A percentile compares a stretch with the other conserved stretches of the same genome.
phyloP scores from a whole-genome alignment of 148 eudicot genomes.

The Selenicereus undatus region DNA sequence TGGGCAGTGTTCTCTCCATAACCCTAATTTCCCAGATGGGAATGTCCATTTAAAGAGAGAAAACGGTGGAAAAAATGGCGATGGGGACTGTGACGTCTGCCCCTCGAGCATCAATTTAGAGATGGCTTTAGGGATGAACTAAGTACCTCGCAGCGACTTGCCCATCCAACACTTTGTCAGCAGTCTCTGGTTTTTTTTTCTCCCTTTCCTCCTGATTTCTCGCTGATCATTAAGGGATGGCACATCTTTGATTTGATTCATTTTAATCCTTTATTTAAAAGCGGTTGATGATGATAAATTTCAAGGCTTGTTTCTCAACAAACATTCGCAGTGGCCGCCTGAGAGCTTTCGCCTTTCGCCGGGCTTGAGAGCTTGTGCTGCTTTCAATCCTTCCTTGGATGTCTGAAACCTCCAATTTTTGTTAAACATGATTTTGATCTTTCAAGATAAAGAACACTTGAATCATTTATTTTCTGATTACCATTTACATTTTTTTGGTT shows the following conservation, averaged over 20 bases:
- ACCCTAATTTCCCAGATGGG: too few species aligned
- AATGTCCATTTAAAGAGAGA: background rate
- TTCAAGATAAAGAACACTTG: too few species aligned
- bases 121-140: background rate
- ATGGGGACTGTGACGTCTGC: background rate
- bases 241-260: background rate
- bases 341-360: slow-evolving; percentile 49
- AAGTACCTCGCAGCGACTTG: background rate
- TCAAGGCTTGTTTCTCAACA: slow-evolving; percentile 55
- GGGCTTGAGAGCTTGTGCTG: slow-evolving; percentile 46
- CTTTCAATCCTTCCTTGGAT: slow-evolving; percentile 39
- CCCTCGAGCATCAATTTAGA: background rate
- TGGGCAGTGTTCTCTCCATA: too few species aligned
- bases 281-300: slow-evolving; percentile 32
- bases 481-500: too few species aligned
- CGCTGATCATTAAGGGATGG: slow-evolving; percentile 5
- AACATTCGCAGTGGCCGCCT: slow-evolving; percentile 71
- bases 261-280: background rate
- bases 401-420: slow-evolving; percentile 28
- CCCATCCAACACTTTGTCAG: slow-evolving; percentile 6
- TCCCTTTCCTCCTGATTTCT: background rate
- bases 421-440: background rate
- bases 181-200: background rate
- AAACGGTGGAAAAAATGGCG: background rate
- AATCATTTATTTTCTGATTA: too few species aligned